Conservation (phyloP, 1,284 basidiomycete genomes). For the Gomphus bonarii region DNA sequence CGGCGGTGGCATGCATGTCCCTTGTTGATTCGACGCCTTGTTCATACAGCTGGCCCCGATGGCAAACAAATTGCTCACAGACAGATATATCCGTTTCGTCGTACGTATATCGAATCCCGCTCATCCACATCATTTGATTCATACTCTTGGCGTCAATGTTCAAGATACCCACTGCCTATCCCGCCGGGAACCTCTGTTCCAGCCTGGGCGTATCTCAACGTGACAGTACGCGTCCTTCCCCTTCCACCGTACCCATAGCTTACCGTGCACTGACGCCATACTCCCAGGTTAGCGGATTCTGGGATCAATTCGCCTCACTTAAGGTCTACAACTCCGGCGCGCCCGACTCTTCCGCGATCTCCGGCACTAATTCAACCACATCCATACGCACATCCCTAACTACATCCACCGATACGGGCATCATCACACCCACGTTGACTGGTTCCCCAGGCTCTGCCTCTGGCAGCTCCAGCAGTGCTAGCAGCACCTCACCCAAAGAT, state of each 20-base stretch:
- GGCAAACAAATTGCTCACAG: not conserved
- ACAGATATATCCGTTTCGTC: not conserved
- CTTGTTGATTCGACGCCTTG: not conserved
- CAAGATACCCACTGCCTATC: not conserved
- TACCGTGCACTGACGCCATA: no score
- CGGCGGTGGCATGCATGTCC: not conserved
- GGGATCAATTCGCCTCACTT: not conserved
- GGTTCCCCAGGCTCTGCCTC: no score
- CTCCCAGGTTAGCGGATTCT: not conserved
- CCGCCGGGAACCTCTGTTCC: not conserved
- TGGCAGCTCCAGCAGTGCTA: no score
- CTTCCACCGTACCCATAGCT: not conserved
- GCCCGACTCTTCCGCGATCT: not conserved
- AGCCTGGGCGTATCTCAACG: conserved; percentile 3
- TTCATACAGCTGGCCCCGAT: not conserved
- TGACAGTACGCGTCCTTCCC: not conserved
- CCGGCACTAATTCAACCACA: not conserved
- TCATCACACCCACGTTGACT: no score
- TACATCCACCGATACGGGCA: no score
- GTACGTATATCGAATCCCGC: not conserved
- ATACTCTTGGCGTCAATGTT: not conserved
- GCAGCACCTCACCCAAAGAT: not conserved
- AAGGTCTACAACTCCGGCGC: not conserved
- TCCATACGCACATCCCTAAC: no score
- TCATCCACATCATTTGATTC: not conserved